Evolutionary conservation across 305 asterid genomes (phyloP).

Genomic region (Solanum aculeatissimum): DNA sequence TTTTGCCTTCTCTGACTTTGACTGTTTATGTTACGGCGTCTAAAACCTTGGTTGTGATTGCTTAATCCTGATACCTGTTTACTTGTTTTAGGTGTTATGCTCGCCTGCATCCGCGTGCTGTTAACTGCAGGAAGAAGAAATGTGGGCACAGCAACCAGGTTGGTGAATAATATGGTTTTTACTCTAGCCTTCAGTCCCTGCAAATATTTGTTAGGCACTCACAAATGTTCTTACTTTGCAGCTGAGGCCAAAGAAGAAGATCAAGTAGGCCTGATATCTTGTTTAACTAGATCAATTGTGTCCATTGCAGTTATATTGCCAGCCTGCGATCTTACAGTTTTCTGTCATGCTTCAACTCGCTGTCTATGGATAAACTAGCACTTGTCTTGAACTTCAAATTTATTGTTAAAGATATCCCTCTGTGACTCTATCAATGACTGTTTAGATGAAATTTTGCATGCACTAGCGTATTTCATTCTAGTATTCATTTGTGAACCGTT

Average conservation of each 20-base stretch:
- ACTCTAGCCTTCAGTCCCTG: neutral
- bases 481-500: neutral
- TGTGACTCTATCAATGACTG: neutral
- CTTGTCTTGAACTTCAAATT: neutral
- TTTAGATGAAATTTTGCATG: neutral
- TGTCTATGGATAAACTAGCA: neutral
- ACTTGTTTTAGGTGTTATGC: constrained; percentile 30
- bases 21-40: neutral
- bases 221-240: neutral
- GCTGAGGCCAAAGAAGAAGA: constrained; percentile 42
- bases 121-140: constrained; percentile 41
- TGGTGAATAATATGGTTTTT: neutral
- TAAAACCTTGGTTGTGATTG: neutral
- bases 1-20: neutral
- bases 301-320: neutral
- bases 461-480: no score
- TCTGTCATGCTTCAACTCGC: neutral
- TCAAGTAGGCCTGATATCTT: constrained; percentile 11
- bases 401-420: neutral
- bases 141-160: constrained; percentile 48
- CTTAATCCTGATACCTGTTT: neutral
- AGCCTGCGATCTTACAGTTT: neutral
- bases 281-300: neutral
- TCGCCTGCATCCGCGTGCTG: constrained; percentile 44
- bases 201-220: neutral